Conservation (phyloP, 2,329 filamentous ascomycete species). For the Arthrobotrys iridis region DNA sequence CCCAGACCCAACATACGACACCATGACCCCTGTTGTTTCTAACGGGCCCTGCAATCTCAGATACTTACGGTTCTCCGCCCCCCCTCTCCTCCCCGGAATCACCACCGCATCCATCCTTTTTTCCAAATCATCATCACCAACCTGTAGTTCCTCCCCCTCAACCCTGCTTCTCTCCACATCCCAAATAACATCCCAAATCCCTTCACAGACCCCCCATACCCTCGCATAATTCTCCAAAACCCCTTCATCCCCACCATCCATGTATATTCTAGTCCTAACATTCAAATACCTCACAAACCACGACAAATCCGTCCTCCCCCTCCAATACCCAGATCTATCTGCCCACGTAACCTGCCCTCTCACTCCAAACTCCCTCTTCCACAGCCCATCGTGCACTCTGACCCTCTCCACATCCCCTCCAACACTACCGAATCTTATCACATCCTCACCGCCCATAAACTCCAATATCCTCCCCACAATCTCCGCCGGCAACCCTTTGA, state of each 20-base stretch:
- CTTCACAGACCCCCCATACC: constrained; percentile 20
- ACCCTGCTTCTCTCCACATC: neutral
- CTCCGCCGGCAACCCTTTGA: neutral
- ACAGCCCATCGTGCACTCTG: constrained; percentile 22
- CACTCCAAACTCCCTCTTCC: constrained; percentile 13
- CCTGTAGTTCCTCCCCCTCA: neutral
- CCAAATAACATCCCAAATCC: constrained; percentile 13
- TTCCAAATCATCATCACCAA: too few species aligned
- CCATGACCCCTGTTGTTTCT: constrained; percentile 15
- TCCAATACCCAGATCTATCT: neutral
- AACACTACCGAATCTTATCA: neutral
- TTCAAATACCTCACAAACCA: constrained; percentile 14
- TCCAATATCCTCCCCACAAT: neutral
- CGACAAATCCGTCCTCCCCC: neutral
- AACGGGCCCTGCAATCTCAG: neutral
- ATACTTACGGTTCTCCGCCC: neutral
- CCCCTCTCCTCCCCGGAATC: neutral
- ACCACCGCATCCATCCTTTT: neutral
- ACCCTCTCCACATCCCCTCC: neutral
- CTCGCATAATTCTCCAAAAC: constrained; percentile 3
- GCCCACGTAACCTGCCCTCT: neutral
- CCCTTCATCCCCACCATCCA: neutral
- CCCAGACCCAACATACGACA: constrained; percentile 30
- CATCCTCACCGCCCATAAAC: neutral
- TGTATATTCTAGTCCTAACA: neutral